These are phyloP conservation scores for Colletotrichum caudatum DNA, from an alignment of 2,329 filamentous ascomycete species.

Conservation along the genomic window DNA sequence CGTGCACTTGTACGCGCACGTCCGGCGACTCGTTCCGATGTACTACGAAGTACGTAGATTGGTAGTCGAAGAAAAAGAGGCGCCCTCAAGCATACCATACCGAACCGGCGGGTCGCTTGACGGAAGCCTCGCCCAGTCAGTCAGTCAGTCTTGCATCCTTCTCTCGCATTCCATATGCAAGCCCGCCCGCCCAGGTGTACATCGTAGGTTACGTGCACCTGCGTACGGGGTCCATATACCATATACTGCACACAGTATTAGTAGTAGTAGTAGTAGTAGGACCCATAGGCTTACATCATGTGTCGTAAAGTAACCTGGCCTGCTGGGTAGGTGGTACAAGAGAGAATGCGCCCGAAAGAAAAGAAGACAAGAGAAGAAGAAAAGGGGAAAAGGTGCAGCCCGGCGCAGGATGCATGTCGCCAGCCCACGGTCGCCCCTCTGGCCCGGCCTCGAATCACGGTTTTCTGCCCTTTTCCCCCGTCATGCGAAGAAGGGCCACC, in stretches of 20 bases:
- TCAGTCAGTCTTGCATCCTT: slow-evolving; percentile 9
- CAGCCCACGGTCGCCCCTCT: neutral
- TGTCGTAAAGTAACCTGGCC: slow-evolving; percentile 5
- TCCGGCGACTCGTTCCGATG: too few species aligned
- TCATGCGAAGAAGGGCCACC: slow-evolving; percentile 28
- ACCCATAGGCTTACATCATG: neutral
- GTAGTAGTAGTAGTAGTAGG: too few species aligned
- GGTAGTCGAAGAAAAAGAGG: neutral
- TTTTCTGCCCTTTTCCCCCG: slow-evolving; percentile 16
- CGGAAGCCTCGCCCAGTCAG: slow-evolving; percentile 25
- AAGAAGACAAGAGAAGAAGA: neutral
- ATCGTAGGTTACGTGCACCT: neutral
- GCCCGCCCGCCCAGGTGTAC: neutral
- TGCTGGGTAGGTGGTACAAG: neutral
- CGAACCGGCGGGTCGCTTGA: slow-evolving; percentile 35
- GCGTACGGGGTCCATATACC: neutral
- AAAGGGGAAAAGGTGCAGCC: neutral
- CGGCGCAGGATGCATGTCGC: neutral
- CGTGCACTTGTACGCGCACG: neutral
- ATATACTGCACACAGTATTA: neutral
- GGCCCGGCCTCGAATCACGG: slow-evolving; percentile 2
- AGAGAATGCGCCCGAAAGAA: neutral
- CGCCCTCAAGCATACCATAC: slow-evolving; percentile 26
- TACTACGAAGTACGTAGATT: neutral
- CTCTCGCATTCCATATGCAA: slow-evolving; percentile 11